phyloP scores from a whole-genome alignment of 2,329 filamentous ascomycete genomes.

The Teratosphaeria epicoccoides region DNA sequence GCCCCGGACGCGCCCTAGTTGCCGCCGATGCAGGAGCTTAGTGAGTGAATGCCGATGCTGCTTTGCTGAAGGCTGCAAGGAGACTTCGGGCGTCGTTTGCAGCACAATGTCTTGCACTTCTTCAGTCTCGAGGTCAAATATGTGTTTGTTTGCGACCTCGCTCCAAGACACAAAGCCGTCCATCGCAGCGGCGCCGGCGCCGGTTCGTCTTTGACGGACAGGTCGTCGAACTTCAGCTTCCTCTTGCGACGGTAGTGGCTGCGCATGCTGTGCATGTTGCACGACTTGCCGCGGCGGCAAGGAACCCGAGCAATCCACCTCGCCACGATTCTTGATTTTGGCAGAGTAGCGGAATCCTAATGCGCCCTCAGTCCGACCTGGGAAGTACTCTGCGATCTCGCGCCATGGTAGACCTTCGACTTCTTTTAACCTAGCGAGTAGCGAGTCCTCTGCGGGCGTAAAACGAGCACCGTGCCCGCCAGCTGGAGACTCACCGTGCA shows the following conservation, averaged over 20 bases:
- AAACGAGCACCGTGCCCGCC: not conserved
- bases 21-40: conserved; percentile 18
- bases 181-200: conserved; percentile 4
- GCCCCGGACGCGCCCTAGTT: conserved; percentile 12
- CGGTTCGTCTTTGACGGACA: not conserved
- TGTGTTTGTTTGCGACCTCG: conserved; percentile 1
- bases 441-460: not conserved
- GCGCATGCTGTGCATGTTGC: not conserved
- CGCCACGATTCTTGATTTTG: conserved; percentile 2
- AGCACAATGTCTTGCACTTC: not conserved
- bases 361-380: not conserved
- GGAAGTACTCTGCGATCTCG: not conserved
- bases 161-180: conserved; percentile 18
- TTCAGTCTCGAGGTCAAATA: not conserved
- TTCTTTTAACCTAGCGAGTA: not conserved
- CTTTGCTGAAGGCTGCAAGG: conserved; percentile 1
- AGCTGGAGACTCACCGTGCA: not conserved
- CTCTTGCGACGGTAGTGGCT: not conserved
- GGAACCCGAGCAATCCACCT: not conserved
- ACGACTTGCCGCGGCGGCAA: not conserved
- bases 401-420: not conserved
- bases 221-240: not conserved
- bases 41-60: not conserved
- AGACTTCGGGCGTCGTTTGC: not conserved
- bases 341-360: not conserved